phyloP scores from a whole-genome alignment of 2,329 filamentous ascomycete species.

The Cephalotrichum gorgonifer region DNA sequence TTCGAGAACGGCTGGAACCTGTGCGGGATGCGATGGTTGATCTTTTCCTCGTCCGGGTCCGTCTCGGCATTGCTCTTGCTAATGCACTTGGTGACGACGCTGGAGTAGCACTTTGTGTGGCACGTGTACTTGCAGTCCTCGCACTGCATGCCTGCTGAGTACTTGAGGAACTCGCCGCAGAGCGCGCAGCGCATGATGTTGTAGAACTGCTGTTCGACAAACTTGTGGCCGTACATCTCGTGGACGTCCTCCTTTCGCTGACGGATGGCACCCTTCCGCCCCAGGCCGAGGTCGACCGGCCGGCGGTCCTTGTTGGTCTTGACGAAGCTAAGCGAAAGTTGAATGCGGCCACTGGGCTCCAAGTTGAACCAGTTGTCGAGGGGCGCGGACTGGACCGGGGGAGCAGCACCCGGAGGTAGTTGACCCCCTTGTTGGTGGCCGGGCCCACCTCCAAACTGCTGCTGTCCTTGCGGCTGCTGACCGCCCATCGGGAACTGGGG shows the following conservation, averaged over 20 bases:
- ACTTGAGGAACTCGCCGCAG: slow-evolving; percentile 96
- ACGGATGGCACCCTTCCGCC: slow-evolving; percentile 89
- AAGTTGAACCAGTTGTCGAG: slow-evolving; percentile 97
- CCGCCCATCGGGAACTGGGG: slow-evolving; percentile 49
- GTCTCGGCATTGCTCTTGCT: slow-evolving; percentile 98
- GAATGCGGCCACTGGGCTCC: slow-evolving; percentile 86
- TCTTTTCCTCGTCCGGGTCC: slow-evolving; percentile 97
- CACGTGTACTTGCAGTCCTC: slow-evolving; percentile 99
- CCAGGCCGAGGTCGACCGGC: slow-evolving; percentile 79
- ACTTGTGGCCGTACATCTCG: slow-evolving; percentile 99
- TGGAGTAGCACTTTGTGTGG: slow-evolving; percentile 92
- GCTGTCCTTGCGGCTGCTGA: slow-evolving; percentile 18
- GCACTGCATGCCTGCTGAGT: slow-evolving; percentile 97
- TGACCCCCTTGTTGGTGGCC: slow-evolving; percentile 17
- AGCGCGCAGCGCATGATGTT: slow-evolving; percentile 99
- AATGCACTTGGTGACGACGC: slow-evolving; percentile 98
- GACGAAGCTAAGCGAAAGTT: slow-evolving; percentile 81
- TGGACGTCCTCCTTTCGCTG: slow-evolving; percentile 97
- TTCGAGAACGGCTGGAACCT: slow-evolving; percentile 95
- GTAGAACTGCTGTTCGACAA: slow-evolving; percentile 97
- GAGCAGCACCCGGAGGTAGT: slow-evolving; percentile 26
- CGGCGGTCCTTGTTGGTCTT: slow-evolving; percentile 81
- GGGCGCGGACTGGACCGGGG: slow-evolving; percentile 43
- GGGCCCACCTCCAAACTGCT: slow-evolving; percentile 29
- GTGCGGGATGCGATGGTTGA: slow-evolving; percentile 98